These are phyloP conservation scores for Periconia sp. DNA, from an alignment of 2,329 filamentous ascomycete genomes.

Conservation along the genomic window DNA sequence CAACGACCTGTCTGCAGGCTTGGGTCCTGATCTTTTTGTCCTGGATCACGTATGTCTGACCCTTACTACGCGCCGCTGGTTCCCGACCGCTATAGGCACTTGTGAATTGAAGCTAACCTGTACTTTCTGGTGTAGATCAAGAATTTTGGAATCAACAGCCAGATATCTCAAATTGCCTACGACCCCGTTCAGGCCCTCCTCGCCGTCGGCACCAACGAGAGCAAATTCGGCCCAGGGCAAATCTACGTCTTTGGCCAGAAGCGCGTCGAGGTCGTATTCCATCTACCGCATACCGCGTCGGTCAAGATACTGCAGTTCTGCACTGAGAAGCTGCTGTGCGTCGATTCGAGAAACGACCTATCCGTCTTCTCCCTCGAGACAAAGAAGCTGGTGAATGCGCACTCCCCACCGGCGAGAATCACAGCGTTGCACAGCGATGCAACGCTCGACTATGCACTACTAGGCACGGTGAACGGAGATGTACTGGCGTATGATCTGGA, in stretches of 20 bases:
- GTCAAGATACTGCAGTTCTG: conserved; percentile 83
- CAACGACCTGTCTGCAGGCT: conserved; percentile 84
- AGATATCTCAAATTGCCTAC: conserved; percentile 80
- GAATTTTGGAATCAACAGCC: conserved; percentile 64
- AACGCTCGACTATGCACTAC: conserved; percentile 89
- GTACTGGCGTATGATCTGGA: conserved; percentile 94
- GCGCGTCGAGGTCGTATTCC: conserved; percentile 77
- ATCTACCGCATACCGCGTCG: conserved; percentile 73
- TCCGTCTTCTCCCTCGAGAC: conserved; percentile 80
- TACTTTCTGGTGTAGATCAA: conserved; percentile 33
- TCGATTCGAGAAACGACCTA: conserved; percentile 87
- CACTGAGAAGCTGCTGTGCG: conserved; percentile 80
- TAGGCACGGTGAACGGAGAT: conserved; percentile 83
- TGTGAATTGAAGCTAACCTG: conserved; percentile 15
- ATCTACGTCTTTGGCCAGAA: conserved; percentile 88
- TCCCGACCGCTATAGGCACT: conserved; percentile 12
- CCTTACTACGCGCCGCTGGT: conserved; percentile 18
- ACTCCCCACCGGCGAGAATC: conserved; percentile 78
- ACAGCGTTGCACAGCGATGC: conserved; percentile 81
- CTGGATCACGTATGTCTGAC: conserved; percentile 72
- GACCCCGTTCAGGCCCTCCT: conserved; percentile 93
- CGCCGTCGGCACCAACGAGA: conserved; percentile 88
- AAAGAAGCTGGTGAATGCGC: conserved; percentile 69
- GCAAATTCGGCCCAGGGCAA: conserved; percentile 81
- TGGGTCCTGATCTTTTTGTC: conserved; percentile 77